Conservation (phyloP, 257 asterid genomes). For the Asclepias syriaca region DNA sequence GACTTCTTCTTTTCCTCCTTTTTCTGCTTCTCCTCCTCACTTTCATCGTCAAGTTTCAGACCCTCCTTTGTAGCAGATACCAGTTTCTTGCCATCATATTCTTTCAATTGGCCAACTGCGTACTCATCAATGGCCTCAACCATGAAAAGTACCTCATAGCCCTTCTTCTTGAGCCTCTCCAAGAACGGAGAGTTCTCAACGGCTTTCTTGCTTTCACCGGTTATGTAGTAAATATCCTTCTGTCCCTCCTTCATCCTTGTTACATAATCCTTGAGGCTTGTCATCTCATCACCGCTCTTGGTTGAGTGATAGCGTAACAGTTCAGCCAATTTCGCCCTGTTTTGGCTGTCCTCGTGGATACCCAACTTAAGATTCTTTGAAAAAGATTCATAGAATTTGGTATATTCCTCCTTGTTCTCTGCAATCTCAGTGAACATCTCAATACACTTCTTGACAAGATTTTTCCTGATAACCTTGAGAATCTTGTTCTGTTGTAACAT, state of each 20-base stretch:
- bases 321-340: conserved; percentile 67
- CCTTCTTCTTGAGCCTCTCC: conserved; percentile 75
- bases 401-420: conserved; percentile 74
- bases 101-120: conserved; percentile 66
- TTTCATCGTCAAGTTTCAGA: conserved; percentile 63
- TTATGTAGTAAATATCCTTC: conserved; percentile 68
- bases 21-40: conserved; percentile 59
- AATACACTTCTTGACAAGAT: conserved; percentile 75
- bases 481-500: conserved; percentile 78
- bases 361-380: conserved; percentile 80
- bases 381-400: conserved; percentile 68
- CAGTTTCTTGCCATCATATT: conserved; percentile 72
- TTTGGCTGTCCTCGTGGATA: conserved; percentile 72
- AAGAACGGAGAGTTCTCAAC: conserved; percentile 77
- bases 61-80: conserved; percentile 83
- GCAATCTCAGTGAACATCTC: conserved; percentile 80
- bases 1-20: conserved; percentile 65
- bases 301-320: conserved; percentile 63
- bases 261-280: conserved; percentile 71
- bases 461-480: conserved; percentile 67
- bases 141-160: conserved; percentile 73
- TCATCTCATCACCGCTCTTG: conserved; percentile 78
- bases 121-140: conserved; percentile 85
- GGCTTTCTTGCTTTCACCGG: conserved; percentile 76
- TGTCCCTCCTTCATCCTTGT: conserved; percentile 91